phyloP scores from a whole-genome alignment of 2,329 filamentous ascomycete genomes.

The Aspergillus melleus region DNA sequence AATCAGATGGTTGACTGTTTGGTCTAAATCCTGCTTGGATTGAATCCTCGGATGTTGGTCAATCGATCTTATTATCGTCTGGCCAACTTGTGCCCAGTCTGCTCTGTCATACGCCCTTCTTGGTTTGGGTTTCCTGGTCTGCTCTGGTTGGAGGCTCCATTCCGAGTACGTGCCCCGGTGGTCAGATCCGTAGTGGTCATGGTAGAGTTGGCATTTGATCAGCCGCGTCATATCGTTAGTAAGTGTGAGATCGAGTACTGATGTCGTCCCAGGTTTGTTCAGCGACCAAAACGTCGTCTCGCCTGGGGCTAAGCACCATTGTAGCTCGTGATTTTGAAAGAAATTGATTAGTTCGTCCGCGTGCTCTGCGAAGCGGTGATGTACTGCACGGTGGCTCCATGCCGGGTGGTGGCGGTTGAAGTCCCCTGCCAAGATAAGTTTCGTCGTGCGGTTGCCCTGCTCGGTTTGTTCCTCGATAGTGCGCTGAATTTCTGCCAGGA shows the following conservation, averaged over 20 bases:
- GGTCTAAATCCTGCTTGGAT: constrained; percentile 10
- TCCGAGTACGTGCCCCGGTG: constrained; percentile 23
- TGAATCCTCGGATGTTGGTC: constrained; percentile 5
- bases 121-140: constrained; percentile 3
- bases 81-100: constrained; percentile 11
- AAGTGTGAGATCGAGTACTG: constrained; percentile 17
- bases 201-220: constrained; percentile 24
- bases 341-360: constrained; percentile 18
- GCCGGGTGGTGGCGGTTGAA: constrained; percentile 17
- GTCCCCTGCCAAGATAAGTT: constrained; percentile 13
- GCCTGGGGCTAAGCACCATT: constrained; percentile 12
- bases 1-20: constrained; percentile 1
- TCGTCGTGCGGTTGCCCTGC: not conserved
- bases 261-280: constrained; percentile 13
- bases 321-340: constrained; percentile 14
- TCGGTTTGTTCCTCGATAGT: constrained; percentile 9
- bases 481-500: constrained; percentile 7
- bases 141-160: constrained; percentile 2
- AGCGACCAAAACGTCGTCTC: constrained; percentile 8
- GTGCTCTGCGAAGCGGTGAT: not conserved
- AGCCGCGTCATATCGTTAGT: constrained; percentile 14
- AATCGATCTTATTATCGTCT: constrained; percentile 1
- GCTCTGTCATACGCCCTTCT: constrained; percentile 14
- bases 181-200: constrained; percentile 25
- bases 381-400: constrained; percentile 9